Conservation (phyloP, 352 stramenopile genomes). For the Plasmopara halstedii region DNA sequence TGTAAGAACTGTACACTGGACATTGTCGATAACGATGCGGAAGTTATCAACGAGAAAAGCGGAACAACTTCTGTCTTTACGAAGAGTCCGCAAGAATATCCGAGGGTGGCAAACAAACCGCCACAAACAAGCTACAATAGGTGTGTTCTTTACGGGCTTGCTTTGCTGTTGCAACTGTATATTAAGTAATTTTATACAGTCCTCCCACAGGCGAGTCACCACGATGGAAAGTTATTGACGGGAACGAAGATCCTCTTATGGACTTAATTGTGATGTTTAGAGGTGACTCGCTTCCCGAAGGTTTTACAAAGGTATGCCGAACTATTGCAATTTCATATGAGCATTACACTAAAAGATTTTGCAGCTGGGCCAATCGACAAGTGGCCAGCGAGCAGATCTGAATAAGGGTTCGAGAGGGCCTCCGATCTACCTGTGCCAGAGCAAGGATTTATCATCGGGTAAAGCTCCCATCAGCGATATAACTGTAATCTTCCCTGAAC, state of each 20-base stretch:
- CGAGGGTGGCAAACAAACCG: conserved; percentile 33
- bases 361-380: conserved; percentile 69
- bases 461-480: conserved; percentile 76
- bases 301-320: conserved; percentile 57
- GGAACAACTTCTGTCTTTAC: conserved; percentile 15
- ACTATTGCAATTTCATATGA: background rate
- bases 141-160: conserved; percentile 1
- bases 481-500: conserved; percentile 64
- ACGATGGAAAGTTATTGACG: conserved; percentile 45
- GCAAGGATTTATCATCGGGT: conserved; percentile 31
- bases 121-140: conserved; percentile 29
- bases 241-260: conserved; percentile 44
- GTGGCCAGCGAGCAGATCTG: conserved; percentile 63
- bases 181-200: conserved; percentile 5
- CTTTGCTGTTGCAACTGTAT: background rate
- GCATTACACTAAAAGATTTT: background rate
- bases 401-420: conserved; percentile 75
- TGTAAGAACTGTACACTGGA: background rate
- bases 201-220: conserved; percentile 2
- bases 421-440: conserved; percentile 71
- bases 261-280: conserved; percentile 76
- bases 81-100: conserved; percentile 26
- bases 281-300: conserved; percentile 56
- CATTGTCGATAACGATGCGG: background rate
- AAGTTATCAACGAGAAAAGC: background rate